phyloP scores from a whole-genome alignment of 345 rosid genomes.

The Populus davidiana region DNA sequence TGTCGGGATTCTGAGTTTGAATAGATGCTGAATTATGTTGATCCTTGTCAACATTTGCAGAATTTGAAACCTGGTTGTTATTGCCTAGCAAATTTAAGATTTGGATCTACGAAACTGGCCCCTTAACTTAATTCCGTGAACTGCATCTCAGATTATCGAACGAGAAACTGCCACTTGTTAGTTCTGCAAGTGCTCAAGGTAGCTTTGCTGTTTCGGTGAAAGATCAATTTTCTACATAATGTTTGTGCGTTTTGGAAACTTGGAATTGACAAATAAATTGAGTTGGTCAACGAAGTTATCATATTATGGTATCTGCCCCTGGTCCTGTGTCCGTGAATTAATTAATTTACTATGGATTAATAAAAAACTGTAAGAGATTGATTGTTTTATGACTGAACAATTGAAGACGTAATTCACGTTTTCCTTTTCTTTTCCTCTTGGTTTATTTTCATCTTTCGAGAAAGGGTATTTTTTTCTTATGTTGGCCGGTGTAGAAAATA shows the following conservation, averaged over 20 bases:
- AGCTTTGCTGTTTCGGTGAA: background rate
- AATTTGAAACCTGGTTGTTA: background rate
- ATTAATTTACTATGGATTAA: too few relatives aligned
- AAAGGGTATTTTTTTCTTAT: too few relatives aligned
- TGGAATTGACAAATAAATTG: too few relatives aligned
- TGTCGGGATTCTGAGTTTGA: background rate
- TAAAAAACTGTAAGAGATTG: too few relatives aligned
- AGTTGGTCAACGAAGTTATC: too few relatives aligned
- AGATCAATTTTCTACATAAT: background rate
- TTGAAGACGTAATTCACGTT: too few relatives aligned
- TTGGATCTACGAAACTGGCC: background rate
- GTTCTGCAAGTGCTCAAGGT: background rate
- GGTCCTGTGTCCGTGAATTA: too few relatives aligned
- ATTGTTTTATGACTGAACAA: too few relatives aligned
- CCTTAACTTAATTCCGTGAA: background rate
- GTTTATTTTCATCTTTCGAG: too few relatives aligned
- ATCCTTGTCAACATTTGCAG: background rate
- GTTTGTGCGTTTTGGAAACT: background rate
- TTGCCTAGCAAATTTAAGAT: background rate
- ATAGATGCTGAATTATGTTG: background rate
- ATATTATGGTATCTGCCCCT: too few relatives aligned
- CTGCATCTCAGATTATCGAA: background rate
- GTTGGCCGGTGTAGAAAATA: too few relatives aligned
- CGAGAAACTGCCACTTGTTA: background rate
- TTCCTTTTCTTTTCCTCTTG: too few relatives aligned